Base-by-base conservation (phyloP, 805 yeast species). In the Ogataea saltuana region DNA sequence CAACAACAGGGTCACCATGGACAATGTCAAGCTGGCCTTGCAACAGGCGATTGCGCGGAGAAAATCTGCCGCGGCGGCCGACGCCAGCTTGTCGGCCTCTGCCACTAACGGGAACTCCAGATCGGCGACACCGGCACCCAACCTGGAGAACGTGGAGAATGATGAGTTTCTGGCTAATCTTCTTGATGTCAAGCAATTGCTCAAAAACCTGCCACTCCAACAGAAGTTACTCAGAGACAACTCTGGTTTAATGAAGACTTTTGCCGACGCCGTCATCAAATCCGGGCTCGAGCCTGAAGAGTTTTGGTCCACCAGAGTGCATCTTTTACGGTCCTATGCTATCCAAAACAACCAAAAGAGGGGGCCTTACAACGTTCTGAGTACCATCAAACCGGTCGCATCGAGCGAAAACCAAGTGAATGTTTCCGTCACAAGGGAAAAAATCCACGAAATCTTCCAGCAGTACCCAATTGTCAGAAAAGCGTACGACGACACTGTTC, bases 351-450 rank as follows among this genome's bases (percentile, higher is more conserved):
- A 88, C 16, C 99, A 93, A 59, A 85, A 86, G 51, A 73, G 84
- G 38, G 99, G 99, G 0, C 93, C 96, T 0, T 93, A 90, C 61
- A 93, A 93, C 59, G 98, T 93, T 0, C 68, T 93, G 41, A 85
- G 96, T 33, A 88, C 98, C 0, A 91, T 93, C 50, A 88, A 86
- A 58, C 97, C 98, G 0, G 91, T 88, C 6, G 96, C 97, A 0
- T 82, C 95, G 0, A 78, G 88, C 42, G 98, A 91, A 58, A 91
- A 91, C 64, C 88, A 88, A 60, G 96, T 91, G 44, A 90, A 89
- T 63, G 96, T 93, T 37, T 84, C 89, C 42, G 85, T 93, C 25
- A 87, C 99, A 0, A 72, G 96, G 42, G 97, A 90, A 48, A 89
- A 85, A 48, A 90, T 93, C 56, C 82, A 80, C 44, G 95, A 85